Conservation (phyloP, 1,284 basidiomycete genomes). For the Tylopilus orsonianus region DNA sequence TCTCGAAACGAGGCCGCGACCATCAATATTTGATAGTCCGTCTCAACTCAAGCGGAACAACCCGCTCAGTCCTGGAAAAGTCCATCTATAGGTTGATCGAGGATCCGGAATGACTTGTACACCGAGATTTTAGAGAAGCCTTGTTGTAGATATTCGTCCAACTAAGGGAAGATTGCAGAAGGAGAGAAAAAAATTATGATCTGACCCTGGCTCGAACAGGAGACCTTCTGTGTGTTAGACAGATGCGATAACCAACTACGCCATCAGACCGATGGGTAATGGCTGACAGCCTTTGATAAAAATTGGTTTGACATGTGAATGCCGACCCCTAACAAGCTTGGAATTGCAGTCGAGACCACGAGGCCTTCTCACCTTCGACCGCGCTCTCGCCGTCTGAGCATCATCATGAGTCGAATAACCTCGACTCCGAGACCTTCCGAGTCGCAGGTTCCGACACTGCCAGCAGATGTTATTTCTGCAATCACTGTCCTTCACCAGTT, state of each 20-base stretch:
- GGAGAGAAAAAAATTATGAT: conserved; percentile 33
- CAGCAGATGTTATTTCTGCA: conserved; percentile 31
- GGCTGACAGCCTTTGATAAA: not conserved
- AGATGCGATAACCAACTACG: conserved; percentile 81
- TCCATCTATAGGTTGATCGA: too few relatives aligned
- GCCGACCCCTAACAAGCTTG: not conserved
- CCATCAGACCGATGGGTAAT: conserved; percentile 46
- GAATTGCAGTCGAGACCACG: conserved; percentile 4
- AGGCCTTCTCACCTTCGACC: conserved; percentile 9
- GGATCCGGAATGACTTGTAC: too few relatives aligned
- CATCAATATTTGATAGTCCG: too few relatives aligned
- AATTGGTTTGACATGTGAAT: not conserved
- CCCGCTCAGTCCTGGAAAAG: too few relatives aligned
- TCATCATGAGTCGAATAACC: conserved; percentile 29
- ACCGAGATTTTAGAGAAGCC: too few relatives aligned
- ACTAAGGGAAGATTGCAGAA: not conserved
- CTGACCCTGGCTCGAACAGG: conserved; percentile 58
- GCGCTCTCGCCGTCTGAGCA: not conserved
- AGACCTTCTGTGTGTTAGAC: conserved; percentile 70
- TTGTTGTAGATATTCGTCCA: too few relatives aligned
- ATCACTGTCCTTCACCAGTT: conserved; percentile 32
- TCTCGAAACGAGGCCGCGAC: not conserved
- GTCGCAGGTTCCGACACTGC: conserved; percentile 25
- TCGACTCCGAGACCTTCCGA: conserved; percentile 25
- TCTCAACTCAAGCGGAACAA: too few relatives aligned